Evolutionary conservation across 257 asterid species (phyloP).

Genomic region (Solanum gandarillasii): DNA sequence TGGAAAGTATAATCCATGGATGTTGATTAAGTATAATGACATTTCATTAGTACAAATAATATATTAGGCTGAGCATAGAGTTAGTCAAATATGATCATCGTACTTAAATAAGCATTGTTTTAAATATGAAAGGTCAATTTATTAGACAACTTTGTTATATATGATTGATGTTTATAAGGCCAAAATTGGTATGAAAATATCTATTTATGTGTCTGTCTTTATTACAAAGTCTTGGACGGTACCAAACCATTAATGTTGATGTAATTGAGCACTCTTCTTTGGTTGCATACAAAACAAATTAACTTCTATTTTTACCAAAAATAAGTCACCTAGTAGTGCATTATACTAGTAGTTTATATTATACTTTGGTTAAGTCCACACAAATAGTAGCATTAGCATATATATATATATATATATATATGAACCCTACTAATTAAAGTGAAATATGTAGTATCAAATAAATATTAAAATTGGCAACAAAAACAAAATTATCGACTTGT

Average conservation of each 20-base stretch:
- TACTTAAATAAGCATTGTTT: background rate
- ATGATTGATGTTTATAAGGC: background rate
- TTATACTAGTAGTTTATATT: background rate
- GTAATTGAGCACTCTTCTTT: background rate
- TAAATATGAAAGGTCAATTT: background rate
- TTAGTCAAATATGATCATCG: background rate
- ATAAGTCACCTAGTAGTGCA: background rate
- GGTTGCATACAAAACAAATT: background rate
- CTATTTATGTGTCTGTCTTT: background rate
- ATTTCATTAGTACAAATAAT: background rate
- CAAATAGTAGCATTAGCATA: background rate
- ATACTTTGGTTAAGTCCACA: background rate
- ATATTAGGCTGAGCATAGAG: background rate
- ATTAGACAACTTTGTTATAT: background rate
- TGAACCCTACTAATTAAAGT: background rate
- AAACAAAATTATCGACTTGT: background rate
- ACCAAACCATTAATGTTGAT: background rate
- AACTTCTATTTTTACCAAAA: background rate
- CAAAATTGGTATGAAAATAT: background rate
- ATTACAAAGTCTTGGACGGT: background rate
- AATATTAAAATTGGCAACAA: background rate
- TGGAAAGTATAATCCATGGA: background rate
- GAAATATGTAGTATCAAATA: background rate
- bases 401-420: background rate
- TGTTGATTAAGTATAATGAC: background rate